phyloP scores from a whole-genome alignment of 306 rosid species.

The Ziziphus jujuba region DNA sequence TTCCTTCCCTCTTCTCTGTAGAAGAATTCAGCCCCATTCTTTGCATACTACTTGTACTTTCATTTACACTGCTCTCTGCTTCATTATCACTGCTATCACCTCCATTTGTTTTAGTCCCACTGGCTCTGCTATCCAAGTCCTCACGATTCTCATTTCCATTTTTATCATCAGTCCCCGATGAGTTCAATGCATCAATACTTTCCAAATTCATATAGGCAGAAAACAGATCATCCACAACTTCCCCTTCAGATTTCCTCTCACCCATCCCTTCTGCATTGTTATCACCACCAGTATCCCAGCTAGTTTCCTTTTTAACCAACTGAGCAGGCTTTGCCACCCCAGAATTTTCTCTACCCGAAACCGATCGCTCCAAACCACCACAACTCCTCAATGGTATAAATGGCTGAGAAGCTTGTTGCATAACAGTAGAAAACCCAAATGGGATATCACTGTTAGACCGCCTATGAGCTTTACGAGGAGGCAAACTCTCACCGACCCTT shows the following conservation, averaged over 20 bases:
- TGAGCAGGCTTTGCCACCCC: constrained; percentile 45
- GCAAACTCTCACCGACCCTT: constrained; percentile 49
- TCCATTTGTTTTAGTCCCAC: constrained; percentile 81
- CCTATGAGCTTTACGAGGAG: constrained; percentile 83
- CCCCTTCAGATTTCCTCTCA: constrained; percentile 94
- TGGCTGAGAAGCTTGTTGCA: constrained; percentile 63
- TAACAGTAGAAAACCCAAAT: constrained; percentile 66
- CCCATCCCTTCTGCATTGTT: constrained; percentile 63
- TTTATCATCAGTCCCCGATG: constrained; percentile 72
- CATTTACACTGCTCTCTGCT: constrained; percentile 83
- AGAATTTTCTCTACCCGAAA: constrained; percentile 35
- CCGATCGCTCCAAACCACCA: constrained; percentile 40
- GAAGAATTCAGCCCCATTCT: constrained; percentile 42
- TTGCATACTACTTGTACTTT: constrained; percentile 52
- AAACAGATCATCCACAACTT: constrained; percentile 81
- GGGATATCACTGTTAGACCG: constrained; percentile 92
- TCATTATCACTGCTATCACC: constrained; percentile 93
- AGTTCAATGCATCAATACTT: constrained; percentile 66
- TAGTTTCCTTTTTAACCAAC: constrained; percentile 57
- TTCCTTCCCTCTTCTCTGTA: constrained; percentile 70
- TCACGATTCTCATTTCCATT: constrained; percentile 69
- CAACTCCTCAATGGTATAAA: constrained; percentile 54
- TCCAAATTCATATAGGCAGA: constrained; percentile 92
- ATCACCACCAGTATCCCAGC: constrained; percentile 53
- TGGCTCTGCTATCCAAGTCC: constrained; percentile 95